A percentile compares a stretch with the other conserved stretches of the same genome.
Evolutionary conservation across 225 moss, liverwort and hornwort species (phyloP).

Genomic region (Pseudoscleropodium purum): DNA sequence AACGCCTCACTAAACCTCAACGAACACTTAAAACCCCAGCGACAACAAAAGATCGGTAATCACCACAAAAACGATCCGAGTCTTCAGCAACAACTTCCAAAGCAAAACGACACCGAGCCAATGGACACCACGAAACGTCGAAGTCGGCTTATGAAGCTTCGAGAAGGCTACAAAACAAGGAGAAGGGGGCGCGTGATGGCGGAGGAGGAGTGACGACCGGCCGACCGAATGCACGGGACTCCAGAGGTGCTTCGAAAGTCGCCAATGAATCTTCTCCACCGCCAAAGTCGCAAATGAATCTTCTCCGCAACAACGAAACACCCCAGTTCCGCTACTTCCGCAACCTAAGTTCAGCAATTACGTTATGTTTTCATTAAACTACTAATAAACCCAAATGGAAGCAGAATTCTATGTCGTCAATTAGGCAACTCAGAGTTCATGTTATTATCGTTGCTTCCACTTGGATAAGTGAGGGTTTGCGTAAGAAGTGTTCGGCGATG

Average conservation of each 20-base stretch:
- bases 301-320: neutral
- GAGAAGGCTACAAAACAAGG: neutral
- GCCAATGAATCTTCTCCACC: neutral
- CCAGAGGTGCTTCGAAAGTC: neutral
- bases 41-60: neutral
- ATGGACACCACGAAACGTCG: constrained; percentile 14
- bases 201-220: neutral
- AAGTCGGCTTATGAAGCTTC: neutral
- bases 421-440: neutral
- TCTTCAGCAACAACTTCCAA: neutral
- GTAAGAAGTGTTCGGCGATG: neutral
- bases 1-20: neutral
- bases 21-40: neutral
- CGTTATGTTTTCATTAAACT: neutral
- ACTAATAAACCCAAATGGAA: neutral
- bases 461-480: neutral
- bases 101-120: neutral
- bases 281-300: neutral
- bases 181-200: neutral
- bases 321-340: neutral
- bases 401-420: neutral
- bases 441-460: neutral
- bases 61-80: neutral
- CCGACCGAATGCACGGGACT: neutral
- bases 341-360: neutral